These are phyloP conservation scores for Rhodosporidiobolus odoratus DNA, from an alignment of 768 basidiomycete species.

Conservation along the genomic window DNA sequence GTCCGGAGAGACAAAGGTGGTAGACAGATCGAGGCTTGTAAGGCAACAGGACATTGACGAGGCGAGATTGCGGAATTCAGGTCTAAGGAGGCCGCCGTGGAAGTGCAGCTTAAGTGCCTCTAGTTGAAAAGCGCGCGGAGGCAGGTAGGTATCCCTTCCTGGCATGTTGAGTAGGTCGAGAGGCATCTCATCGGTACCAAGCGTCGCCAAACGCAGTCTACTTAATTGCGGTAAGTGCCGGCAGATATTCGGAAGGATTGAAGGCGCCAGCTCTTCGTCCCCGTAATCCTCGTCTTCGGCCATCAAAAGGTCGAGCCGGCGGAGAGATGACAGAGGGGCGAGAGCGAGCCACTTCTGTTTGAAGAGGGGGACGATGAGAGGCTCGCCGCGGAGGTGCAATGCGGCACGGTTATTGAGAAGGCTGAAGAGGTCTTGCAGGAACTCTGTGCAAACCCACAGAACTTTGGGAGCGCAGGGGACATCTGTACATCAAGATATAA, in stretches of 20 bases:
- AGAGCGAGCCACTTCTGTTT: too few relatives aligned
- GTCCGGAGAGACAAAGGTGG: too few relatives aligned
- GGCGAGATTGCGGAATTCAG: background rate
- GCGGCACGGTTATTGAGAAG: background rate
- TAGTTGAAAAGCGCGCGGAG: background rate
- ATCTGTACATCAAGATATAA: background rate
- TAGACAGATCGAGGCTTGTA: accelerated
- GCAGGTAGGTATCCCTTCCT: background rate
- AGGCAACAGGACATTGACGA: background rate
- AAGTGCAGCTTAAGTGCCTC: background rate
- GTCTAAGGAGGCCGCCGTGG: background rate
- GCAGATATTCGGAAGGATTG: too few relatives aligned
- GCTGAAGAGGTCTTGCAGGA: background rate
- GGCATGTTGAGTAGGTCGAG: background rate
- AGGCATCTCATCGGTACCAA: background rate
- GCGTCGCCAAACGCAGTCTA: too few relatives aligned
- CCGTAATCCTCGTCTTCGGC: too few relatives aligned
- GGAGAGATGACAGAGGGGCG: too few relatives aligned
- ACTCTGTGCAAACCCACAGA: background rate
- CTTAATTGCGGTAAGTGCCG: too few relatives aligned
- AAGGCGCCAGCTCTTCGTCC: too few relatives aligned
- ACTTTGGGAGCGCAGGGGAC: background rate
- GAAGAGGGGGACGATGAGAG: background rate
- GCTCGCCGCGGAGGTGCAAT: background rate
- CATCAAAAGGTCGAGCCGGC: too few relatives aligned